Conservation (phyloP, 2,329 filamentous ascomycete species). For the Colletotrichum truncatum region DNA sequence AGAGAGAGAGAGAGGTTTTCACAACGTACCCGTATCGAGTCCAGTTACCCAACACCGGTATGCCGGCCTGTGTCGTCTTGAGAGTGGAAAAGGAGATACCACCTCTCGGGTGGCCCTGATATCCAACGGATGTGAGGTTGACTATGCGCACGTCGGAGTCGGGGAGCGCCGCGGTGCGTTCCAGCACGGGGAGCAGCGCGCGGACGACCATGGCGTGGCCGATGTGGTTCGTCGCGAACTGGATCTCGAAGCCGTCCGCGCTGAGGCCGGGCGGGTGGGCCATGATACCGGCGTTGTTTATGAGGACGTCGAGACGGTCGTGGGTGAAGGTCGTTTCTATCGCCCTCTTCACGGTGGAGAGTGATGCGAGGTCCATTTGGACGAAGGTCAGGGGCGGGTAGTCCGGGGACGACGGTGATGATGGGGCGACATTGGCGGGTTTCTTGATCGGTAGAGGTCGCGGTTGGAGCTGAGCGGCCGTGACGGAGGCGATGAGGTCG, state of each 20-base stretch:
- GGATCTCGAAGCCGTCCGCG: conserved; percentile 36
- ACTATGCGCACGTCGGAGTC: conserved; percentile 20
- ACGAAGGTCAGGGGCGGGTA: conserved; percentile 44
- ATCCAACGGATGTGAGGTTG: conserved; percentile 31
- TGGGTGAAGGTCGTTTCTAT: conserved; percentile 29
- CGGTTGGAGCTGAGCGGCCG: too few relatives aligned
- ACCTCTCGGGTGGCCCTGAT: conserved; percentile 16
- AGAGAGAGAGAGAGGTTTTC: not conserved
- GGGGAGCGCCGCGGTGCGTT: conserved; percentile 1
- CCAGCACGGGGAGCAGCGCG: conserved; percentile 33
- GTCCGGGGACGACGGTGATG: not conserved
- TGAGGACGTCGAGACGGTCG: conserved; percentile 50
- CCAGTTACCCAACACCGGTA: conserved; percentile 36
- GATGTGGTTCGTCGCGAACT: conserved; percentile 36
- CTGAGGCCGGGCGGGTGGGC: conserved; percentile 14
- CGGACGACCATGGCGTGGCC: conserved; percentile 34
- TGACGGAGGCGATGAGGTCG: conserved; percentile 49
- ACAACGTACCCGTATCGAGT: conserved; percentile 30
- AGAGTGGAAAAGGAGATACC: conserved; percentile 18
- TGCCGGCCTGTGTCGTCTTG: not conserved
- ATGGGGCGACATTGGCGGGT: too few relatives aligned
- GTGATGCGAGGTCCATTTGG: conserved; percentile 58
- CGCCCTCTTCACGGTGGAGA: conserved; percentile 49
- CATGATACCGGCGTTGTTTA: conserved; percentile 40
- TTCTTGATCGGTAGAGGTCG: too few relatives aligned